A percentile compares a stretch with the other conserved stretches of the same genome.
Conservation (phyloP, 495 filamentous ascomycete genomes). For the Xylaria castorea region DNA sequence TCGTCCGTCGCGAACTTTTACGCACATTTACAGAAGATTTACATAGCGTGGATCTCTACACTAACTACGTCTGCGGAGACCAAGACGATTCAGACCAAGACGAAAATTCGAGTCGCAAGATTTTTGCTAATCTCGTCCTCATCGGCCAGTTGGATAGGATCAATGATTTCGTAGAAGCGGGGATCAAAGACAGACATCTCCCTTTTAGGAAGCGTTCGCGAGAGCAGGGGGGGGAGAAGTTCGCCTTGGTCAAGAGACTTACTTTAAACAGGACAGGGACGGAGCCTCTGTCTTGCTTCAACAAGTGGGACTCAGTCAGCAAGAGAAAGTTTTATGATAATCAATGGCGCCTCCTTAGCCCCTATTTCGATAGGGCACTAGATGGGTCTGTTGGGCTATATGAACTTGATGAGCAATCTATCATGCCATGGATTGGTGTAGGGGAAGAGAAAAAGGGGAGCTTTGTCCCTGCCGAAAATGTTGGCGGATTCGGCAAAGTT, state of each 20-base stretch:
- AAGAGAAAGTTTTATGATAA: not conserved
- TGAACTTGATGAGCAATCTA: not conserved
- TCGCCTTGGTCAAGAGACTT: not conserved
- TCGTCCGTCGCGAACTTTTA: not conserved
- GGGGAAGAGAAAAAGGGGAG: not conserved
- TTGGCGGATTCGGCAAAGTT: conserved; percentile 3
- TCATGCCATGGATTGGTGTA: conserved; percentile 3
- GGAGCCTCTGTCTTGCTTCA: conserved; percentile 1
- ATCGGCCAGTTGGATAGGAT: not conserved
- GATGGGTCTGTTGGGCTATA: not conserved
- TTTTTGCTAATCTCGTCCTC: conserved; percentile 4
- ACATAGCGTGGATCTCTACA: not conserved
- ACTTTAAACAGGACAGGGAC: not conserved
- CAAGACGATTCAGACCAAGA: not conserved
- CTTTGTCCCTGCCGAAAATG: not conserved
- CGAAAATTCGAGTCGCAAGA: not conserved
- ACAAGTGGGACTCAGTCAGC: not conserved
- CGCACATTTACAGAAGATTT: not conserved
- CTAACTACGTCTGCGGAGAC: conserved; percentile 2
- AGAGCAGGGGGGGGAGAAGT: no score
- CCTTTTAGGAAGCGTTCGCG: not conserved
- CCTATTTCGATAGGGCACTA: not conserved
- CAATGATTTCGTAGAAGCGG: not conserved
- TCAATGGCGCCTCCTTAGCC: conserved; percentile 5
- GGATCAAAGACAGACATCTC: conserved; percentile 6